Percentiles rank a stretch among this genome's conserved stretches.
Conservation (phyloP, 306 rosid genomes). For the Ziziphus jujuba region DNA sequence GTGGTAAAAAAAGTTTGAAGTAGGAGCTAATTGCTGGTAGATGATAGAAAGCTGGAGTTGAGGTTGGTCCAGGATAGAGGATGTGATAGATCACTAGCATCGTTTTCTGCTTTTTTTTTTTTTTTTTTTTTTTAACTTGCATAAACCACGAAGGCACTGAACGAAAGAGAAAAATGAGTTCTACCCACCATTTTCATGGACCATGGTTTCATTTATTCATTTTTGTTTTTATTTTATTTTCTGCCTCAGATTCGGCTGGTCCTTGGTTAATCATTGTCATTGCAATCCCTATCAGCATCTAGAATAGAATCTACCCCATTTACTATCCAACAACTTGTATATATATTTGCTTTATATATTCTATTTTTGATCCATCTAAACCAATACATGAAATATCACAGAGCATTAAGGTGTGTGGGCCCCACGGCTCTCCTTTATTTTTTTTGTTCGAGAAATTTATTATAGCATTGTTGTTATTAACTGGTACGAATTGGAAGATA, state of each 20-base stretch:
- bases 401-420: too few relatives aligned
- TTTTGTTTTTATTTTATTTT: not conserved
- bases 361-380: too few relatives aligned
- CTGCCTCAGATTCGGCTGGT: not conserved
- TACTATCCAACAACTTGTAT: not conserved
- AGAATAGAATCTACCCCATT: not conserved
- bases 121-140: constrained; percentile 2
- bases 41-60: not conserved
- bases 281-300: not conserved
- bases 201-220: not conserved
- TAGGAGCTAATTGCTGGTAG: too few relatives aligned
- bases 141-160: not conserved
- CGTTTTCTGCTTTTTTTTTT: constrained; percentile 11
- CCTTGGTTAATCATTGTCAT: not conserved
- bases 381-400: too few relatives aligned
- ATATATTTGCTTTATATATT: too few relatives aligned
- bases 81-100: not conserved
- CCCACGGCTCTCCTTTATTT: too few relatives aligned
- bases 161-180: not conserved
- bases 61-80: not conserved
- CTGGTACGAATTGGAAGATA: too few relatives aligned
- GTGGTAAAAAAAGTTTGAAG: too few relatives aligned
- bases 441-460: too few relatives aligned
- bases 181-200: constrained; percentile 10
- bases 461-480: too few relatives aligned